These are phyloP conservation scores for Carpinus fangiana DNA, from an alignment of 306 rosid species.

Conservation along the genomic window DNA sequence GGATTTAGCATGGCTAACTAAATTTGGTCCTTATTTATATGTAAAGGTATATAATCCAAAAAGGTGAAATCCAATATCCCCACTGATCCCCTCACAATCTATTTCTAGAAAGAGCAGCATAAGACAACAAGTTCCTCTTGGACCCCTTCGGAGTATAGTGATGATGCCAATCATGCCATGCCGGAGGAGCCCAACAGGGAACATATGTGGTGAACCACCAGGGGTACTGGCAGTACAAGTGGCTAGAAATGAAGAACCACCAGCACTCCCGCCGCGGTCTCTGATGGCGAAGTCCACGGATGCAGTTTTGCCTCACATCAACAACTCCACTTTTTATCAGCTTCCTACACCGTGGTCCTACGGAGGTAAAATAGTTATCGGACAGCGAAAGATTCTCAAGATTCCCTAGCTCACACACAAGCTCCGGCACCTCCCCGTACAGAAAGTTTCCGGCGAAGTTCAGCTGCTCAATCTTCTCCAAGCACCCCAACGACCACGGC, in stretches of 20 bases:
- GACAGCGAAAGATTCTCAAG: conserved; percentile 43
- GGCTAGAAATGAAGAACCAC: conserved; percentile 14
- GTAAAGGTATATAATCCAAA: not conserved
- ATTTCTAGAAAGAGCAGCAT: conserved; percentile 47
- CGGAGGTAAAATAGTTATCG: conserved; percentile 37
- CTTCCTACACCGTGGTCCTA: conserved; percentile 38
- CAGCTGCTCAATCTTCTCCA: conserved; percentile 38
- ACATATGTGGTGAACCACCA: conserved; percentile 18
- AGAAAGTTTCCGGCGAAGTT: conserved; percentile 47
- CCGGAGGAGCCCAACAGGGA: conserved; percentile 29
- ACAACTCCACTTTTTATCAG: conserved; percentile 38
- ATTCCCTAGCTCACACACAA: conserved; percentile 32
- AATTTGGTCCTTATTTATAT: too few species aligned
- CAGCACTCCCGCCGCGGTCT: conserved; percentile 35
- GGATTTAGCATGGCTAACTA: too few species aligned
- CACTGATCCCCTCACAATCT: conserved; percentile 9
- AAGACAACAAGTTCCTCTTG: conserved; percentile 46
- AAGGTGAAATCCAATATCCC: not conserved
- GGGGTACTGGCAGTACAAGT: conserved; percentile 22
- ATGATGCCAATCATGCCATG: not conserved
- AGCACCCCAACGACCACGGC: conserved; percentile 46
- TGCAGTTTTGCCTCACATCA: conserved; percentile 45
- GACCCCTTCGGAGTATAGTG: not conserved
- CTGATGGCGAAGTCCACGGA: conserved; percentile 39
- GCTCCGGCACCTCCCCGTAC: conserved; percentile 44